Percentiles rank a stretch among this genome's conserved stretches.
Conservation (phyloP, 1,284 basidiomycete species). For the Papiliotrema fonsecae region DNA sequence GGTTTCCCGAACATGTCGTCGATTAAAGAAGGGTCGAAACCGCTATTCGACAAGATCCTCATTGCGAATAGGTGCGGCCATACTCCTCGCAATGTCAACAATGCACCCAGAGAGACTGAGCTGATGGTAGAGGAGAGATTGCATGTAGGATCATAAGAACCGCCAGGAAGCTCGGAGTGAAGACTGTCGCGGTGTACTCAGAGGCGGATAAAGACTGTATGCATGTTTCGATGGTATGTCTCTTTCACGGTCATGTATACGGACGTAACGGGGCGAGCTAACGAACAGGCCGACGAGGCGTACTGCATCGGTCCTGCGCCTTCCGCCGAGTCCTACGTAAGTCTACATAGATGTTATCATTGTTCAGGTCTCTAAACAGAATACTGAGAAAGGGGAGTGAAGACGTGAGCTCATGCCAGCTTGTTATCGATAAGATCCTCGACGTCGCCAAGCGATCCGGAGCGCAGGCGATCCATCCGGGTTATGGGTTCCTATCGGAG, state of each 20-base stretch:
- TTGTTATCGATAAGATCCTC: constrained; percentile 83
- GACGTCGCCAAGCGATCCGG: constrained; percentile 71
- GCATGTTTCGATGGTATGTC: constrained; percentile 58
- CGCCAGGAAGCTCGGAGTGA: constrained; percentile 76
- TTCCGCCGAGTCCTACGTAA: constrained; percentile 80
- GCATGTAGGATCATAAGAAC: constrained; percentile 91
- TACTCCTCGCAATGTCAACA: background rate
- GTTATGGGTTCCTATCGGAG: constrained; percentile 88
- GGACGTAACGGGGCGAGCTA: constrained; percentile 3
- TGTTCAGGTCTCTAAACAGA: too few species aligned
- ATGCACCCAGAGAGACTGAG: constrained; percentile 2
- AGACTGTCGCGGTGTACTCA: constrained; percentile 87
- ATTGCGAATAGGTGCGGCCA: constrained; percentile 67
- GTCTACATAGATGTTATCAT: constrained; percentile 32
- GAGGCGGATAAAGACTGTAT: constrained; percentile 76
- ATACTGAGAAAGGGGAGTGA: too few species aligned
- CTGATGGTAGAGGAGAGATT: constrained; percentile 75
- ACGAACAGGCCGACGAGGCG: constrained; percentile 82
- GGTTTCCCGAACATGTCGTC: background rate
- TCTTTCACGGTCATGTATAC: background rate
- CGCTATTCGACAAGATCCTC: constrained; percentile 61
- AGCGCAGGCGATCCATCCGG: constrained; percentile 57
- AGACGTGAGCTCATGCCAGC: constrained; percentile 49
- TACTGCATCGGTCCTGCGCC: constrained; percentile 88
- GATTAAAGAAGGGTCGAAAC: constrained; percentile 3